These are phyloP conservation scores for Ogataea trehalophila DNA, from an alignment of 805 yeast species.

Conservation along the genomic window DNA sequence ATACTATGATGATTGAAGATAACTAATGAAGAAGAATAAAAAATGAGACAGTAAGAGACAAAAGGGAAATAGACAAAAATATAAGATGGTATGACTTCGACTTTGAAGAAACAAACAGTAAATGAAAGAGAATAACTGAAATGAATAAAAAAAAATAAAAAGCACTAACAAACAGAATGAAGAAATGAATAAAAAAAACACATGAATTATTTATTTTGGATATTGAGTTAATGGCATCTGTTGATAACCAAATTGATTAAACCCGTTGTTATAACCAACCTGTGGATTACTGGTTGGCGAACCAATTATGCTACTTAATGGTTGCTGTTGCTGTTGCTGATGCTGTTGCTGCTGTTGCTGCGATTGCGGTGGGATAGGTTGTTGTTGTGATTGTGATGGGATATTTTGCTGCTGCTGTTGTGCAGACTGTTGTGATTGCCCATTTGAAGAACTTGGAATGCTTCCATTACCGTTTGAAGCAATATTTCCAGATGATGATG, in stretches of 20 bases:
- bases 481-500: not conserved
- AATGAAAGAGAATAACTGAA: no score
- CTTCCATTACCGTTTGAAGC: slow-evolving; percentile 5
- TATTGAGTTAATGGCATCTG: slow-evolving; percentile 20
- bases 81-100: no score
- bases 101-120: no score
- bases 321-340: not conserved
- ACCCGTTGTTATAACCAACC: slow-evolving; percentile 11
- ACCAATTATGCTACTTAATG: slow-evolving; percentile 8
- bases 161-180: not conserved
- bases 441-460: not conserved
- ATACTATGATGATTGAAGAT: no score
- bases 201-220: slow-evolving; percentile 12
- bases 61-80: no score
- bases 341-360: slow-evolving; percentile 4
- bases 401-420: not conserved
- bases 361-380: slow-evolving; percentile 3
- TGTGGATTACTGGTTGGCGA: slow-evolving; percentile 4
- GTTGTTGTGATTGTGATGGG: slow-evolving; percentile 1
- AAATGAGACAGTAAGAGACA: no score
- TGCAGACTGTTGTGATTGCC: not conserved
- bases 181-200: not conserved
- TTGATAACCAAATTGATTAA: slow-evolving; percentile 17
- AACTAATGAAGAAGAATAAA: no score
- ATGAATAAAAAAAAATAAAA: no score